Conservation (phyloP, 208 protist species). For the Leishmania aethiopica region DNA sequence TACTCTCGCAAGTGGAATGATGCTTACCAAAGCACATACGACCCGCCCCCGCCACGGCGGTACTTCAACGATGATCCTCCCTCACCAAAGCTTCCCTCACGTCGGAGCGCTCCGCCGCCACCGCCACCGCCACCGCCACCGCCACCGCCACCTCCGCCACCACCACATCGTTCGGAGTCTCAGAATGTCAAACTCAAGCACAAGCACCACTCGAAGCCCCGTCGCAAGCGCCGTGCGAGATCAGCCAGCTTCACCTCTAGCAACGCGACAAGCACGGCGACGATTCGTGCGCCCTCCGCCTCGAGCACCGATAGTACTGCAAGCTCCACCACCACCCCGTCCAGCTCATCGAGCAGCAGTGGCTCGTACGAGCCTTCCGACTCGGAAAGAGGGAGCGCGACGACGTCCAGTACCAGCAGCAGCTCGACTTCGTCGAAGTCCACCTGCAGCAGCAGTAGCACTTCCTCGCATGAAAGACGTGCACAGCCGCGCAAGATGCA, state of each 20-base stretch:
- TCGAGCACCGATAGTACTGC: constrained; percentile 18
- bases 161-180: neutral
- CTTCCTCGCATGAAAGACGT: constrained; percentile 7
- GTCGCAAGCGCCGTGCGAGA: neutral
- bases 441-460: constrained; percentile 12
- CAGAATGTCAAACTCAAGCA: constrained; percentile 3
- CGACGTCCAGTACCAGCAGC: constrained; percentile 15
- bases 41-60: neutral
- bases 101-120: constrained; percentile 7
- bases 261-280: constrained; percentile 1
- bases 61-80: constrained; percentile 23
- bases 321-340: constrained; percentile 2
- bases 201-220: neutral
- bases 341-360: constrained; percentile 8
- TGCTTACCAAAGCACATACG: constrained; percentile 7
- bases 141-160: constrained; percentile 14
- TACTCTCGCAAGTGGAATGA: constrained; percentile 10
- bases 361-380: constrained; percentile 7
- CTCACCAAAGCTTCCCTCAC: neutral
- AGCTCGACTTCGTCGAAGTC: neutral
- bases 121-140: constrained; percentile 26
- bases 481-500: neutral
- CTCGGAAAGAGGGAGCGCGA: constrained; percentile 3
- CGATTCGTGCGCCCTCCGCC: neutral
- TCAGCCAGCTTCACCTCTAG: neutral